Evolutionary conservation across 2,329 filamentous ascomycete genomes (phyloP), one percentile per base, ranked within the genome.

Genomic region (Plenodomus biglobosus): DNA sequence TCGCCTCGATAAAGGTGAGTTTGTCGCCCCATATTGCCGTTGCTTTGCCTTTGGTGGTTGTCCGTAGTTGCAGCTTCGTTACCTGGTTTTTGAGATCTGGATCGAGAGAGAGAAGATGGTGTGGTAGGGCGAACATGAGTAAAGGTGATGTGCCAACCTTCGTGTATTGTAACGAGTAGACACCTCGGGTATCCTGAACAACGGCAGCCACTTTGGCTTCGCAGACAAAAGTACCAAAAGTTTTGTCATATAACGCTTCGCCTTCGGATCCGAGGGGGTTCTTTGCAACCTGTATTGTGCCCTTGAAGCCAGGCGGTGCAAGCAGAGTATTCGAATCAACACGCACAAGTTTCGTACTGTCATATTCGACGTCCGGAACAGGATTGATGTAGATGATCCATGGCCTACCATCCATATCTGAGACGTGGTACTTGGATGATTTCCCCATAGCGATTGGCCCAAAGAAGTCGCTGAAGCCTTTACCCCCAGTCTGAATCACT

Each of bases 91-190:
- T 74, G 8, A 83, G 83, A 1, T 72, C 71, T 1, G 70, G 59
- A 56, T 90, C 83, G 52, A 97, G 92, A 0, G 88, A 90, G 24
- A 84, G 76, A 2, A 90, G 68, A 58, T 97, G 94, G 69, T 97
- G 94, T 18, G 92, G 90, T 40, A 99, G 75, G 15, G 88, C 89
- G 68, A 88, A 96, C 85, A 95, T 94, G 55, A 94, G 77, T 18
- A 96, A 76, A 2, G 78, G 80, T 15, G 81, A 76, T 30, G 84
- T 76, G 5, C 92, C 92, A 1, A 76, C 80, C 63, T 89, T 92
- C n/a, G 76, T 73, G 75, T 88, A 97, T 0, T 75, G 73, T 48
- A 97, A 82, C 0, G 75, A 83, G 68, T 97, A 99, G 1, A 78
- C 83, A 1, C 81, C 84, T 37, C 74, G 72, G 1, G 73, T 72